phyloP scores from a whole-genome alignment of 805 yeast species.

The Metschnikowia dekortorum region DNA sequence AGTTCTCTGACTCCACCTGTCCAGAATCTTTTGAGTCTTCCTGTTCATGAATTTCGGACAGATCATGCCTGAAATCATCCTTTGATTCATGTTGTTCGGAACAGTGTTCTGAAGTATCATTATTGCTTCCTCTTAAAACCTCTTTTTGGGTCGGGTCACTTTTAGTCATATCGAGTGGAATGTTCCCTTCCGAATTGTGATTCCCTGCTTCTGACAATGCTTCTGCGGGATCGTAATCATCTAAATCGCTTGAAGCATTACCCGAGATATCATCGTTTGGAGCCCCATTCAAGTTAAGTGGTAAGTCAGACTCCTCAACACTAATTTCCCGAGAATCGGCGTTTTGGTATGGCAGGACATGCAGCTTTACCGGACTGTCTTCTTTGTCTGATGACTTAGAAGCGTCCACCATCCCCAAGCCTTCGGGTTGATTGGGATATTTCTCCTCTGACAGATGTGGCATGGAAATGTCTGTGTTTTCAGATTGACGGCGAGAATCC shows the following conservation, averaged over 20 bases:
- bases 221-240: conserved; percentile 1
- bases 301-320: not conserved
- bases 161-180: not conserved
- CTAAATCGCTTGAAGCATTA: not conserved
- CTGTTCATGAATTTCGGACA: no score
- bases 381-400: not conserved
- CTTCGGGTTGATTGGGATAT: not conserved
- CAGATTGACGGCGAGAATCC: not conserved
- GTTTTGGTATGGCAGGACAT: not conserved
- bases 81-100: not conserved
- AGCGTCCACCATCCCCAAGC: not conserved
- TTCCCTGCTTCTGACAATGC: not conserved
- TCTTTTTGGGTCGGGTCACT: not conserved
- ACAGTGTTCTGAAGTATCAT: no score
- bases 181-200: not conserved
- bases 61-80: no score
- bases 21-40: no score
- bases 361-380: no score
- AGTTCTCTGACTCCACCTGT: not conserved
- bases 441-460: not conserved
- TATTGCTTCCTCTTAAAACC: not conserved
- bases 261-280: not conserved
- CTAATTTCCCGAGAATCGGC: not conserved
- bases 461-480: not conserved
- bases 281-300: not conserved